Evolutionary conservation across 2,329 filamentous ascomycete genomes (phyloP), one percentile per base, ranked within the genome.

Genomic region (Arthrobotrys sphaeroides): DNA sequence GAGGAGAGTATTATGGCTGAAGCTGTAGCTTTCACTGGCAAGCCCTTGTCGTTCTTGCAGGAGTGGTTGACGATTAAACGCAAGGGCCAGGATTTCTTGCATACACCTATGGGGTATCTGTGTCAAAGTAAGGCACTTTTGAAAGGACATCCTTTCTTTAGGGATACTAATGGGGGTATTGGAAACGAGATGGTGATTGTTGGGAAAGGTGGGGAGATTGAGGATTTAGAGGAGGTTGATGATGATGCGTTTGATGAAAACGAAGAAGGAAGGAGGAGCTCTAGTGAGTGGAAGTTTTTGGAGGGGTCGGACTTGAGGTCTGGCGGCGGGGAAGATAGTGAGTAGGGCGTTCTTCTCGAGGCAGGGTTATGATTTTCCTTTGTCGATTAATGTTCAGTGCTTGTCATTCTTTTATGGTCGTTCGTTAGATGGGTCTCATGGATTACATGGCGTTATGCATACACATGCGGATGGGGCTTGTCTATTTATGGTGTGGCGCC

Each of bases 91-190:
- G 87, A 90, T 70, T 84, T 89, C 60, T 78, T 84, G 12, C 85
- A 89, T 24, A 89, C 87, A 0, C 88, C 87, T 0, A 88, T 89
- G 84, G 87, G 87, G 0, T 86, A 85, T 78, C 67, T 89, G 3
- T 85, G 84, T 1, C 85, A 86, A 10, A 86, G 87, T 10, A 87
- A 86, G 73, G 79, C 81, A 0, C 81, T 90, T 0, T 81, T 81
- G 0, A 79, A 80, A 3, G 82, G 82, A 10, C 87, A 89, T 61
- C 81, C 85, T 0, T 89, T 89, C 81, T 89, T 90, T 22, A 53
- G 26, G 5, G 45, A 49, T 36, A 28, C 24, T 1, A 33, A 5
- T 42, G 13, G 26, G n/a, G n/a, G n/a, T n/a, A n/a, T n/a, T n/a
- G n/a, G n/a, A n/a, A n/a, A n/a, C n/a, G 49, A 36, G 16, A 9